A percentile compares a stretch with the other conserved stretches of the same genome.
Conservation (phyloP, 345 rosid species). For the Gossypium raimondii region DNA sequence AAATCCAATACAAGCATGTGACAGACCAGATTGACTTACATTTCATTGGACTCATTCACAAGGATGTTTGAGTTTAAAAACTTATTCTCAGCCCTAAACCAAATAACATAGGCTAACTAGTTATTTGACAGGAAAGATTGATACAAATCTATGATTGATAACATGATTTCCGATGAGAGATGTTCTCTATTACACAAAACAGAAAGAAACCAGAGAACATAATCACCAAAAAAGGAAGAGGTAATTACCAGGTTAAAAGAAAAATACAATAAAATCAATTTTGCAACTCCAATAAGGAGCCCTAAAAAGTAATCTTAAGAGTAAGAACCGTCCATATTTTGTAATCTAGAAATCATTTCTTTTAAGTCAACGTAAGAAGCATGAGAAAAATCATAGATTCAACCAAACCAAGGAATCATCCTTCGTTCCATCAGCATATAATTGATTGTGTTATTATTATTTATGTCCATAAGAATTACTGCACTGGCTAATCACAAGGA, state of each 20-base stretch:
- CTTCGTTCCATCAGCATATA: neutral
- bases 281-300: neutral
- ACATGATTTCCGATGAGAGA: neutral
- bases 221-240: neutral
- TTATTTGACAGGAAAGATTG: neutral
- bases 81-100: neutral
- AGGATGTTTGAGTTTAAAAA: neutral
- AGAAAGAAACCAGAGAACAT: neutral
- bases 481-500: neutral
- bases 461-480: neutral
- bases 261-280: neutral
- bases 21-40: neutral
- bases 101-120: neutral
- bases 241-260: neutral
- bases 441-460: neutral
- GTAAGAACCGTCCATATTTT: neutral
- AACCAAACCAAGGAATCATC: constrained; percentile 3
- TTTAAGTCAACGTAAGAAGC: neutral
- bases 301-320: neutral
- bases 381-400: neutral
- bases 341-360: neutral
- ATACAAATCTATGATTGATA: neutral
- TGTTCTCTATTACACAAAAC: neutral
- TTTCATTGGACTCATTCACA: neutral
- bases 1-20: neutral